These are phyloP conservation scores for Aspergillus bertholletiae DNA, from an alignment of 495 filamentous ascomycete genomes.

Conservation along the genomic window DNA sequence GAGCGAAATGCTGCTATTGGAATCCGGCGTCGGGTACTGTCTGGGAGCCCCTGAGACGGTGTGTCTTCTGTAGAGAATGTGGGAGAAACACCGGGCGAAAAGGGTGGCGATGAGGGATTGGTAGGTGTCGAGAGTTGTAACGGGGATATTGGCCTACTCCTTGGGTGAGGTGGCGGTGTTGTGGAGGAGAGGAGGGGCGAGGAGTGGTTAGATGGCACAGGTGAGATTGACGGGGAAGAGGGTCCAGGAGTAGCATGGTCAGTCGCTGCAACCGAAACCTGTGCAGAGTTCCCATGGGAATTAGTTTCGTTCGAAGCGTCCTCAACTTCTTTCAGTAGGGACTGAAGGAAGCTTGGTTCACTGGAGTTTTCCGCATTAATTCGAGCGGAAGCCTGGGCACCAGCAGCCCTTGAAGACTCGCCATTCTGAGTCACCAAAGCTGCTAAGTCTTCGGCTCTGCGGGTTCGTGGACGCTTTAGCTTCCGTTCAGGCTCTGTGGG, in stretches of 20 bases:
- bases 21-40: conserved; percentile 26
- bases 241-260: conserved; percentile 50
- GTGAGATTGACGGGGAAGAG: conserved; percentile 73
- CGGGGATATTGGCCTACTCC: conserved; percentile 63
- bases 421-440: conserved; percentile 39
- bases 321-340: conserved; percentile 83
- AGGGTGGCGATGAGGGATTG: conserved; percentile 58
- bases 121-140: conserved; percentile 61
- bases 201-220: conserved; percentile 60
- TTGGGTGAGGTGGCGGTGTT: conserved; percentile 67
- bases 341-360: conserved; percentile 70
- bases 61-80: conserved; percentile 18
- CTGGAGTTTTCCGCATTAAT: conserved; percentile 30
- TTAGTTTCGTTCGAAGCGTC: conserved; percentile 54
- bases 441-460: conserved; percentile 48
- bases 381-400: conserved; percentile 25
- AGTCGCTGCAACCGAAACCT: conserved; percentile 38
- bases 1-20: conserved; percentile 31
- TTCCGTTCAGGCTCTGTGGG: conserved; percentile 65
- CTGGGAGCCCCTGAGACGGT: conserved; percentile 8
- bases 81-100: conserved; percentile 47
- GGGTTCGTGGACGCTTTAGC: conserved; percentile 79
- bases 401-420: conserved; percentile 42
- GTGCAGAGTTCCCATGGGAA: conserved; percentile 43
- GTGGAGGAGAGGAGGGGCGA: conserved; percentile 67